A percentile compares a stretch with the other conserved stretches of the same genome.
phyloP scores from a whole-genome alignment of 345 rosid genomes.

The Pseudoturritis turrita region DNA sequence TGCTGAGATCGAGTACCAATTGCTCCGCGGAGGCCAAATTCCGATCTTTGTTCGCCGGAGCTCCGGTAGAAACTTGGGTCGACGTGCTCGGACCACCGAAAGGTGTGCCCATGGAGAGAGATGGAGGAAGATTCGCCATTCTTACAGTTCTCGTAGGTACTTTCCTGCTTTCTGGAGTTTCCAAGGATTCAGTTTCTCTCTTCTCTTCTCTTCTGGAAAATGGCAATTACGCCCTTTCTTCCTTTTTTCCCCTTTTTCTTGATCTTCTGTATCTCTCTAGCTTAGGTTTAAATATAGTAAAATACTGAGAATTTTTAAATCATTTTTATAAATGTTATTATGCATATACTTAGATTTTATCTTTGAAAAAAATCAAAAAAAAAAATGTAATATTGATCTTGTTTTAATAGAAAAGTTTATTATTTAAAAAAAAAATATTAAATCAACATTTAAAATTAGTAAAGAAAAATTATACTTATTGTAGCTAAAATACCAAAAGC shows the following conservation, averaged over 20 bases:
- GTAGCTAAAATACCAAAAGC: no score
- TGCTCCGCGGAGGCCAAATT: constrained; percentile 92
- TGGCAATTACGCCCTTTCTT: background rate
- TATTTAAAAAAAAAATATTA: no score
- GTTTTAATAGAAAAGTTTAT: no score
- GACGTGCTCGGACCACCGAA: constrained; percentile 56
- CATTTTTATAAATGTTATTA: no score
- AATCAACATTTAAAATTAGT: no score
- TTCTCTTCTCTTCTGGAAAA: background rate
- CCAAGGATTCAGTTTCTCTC: background rate
- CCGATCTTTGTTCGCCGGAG: constrained; percentile 69
- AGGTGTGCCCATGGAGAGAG: constrained; percentile 59
- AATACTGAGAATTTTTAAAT: background rate
- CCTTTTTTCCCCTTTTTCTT: background rate
- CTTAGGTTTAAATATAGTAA: no score
- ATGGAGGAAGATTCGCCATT: constrained; percentile 73
- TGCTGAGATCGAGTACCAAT: constrained; percentile 86
- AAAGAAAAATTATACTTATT: no score
- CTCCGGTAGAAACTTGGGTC: constrained; percentile 31
- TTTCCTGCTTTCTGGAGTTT: background rate
- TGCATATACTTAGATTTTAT: no score
- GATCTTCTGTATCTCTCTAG: no score
- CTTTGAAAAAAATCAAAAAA: no score
- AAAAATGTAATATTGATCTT: no score
- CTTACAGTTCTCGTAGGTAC: background rate